phyloP scores from a whole-genome alignment of 192 early-diverging fungal genomes.

The Coemansia sp. region DNA sequence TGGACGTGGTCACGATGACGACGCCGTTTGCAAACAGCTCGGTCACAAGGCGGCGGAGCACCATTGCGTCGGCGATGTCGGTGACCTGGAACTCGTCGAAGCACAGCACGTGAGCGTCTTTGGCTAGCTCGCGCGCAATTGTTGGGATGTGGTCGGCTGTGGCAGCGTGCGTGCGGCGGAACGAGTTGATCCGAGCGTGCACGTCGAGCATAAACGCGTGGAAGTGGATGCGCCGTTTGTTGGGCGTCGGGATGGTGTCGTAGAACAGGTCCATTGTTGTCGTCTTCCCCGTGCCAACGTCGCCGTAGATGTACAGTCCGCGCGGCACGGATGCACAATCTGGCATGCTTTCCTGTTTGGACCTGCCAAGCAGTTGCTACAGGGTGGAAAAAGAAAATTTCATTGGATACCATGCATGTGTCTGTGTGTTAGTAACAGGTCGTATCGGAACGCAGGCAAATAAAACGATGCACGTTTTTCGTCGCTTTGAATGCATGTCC shows the following conservation, averaged over 20 bases:
- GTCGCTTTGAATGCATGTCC: too few relatives aligned
- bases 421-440: not conserved
- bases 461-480: too few relatives aligned
- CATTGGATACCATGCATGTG: not conserved
- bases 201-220: conserved; percentile 97
- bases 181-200: conserved; percentile 68
- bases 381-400: not conserved
- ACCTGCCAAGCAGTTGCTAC: conserved; percentile 21
- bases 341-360: not conserved
- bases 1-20: conserved; percentile 89
- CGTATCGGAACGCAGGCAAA: not conserved
- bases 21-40: conserved; percentile 83
- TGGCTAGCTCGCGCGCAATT: conserved; percentile 79
- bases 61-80: conserved; percentile 97
- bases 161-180: conserved; percentile 54
- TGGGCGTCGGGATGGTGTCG: conserved; percentile 62
- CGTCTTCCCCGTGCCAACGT: conserved; percentile 91
- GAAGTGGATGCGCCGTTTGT: conserved; percentile 91
- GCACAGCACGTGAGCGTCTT: conserved; percentile 82
- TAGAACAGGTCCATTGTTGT: conserved; percentile 97
- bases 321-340: conserved; percentile 10
- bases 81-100: conserved; percentile 97
- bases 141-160: conserved; percentile 61
- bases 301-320: conserved; percentile 57
- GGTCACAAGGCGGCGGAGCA: conserved; percentile 74